Evolutionary conservation across 257 asterid species (phyloP), one percentile per base, ranked within the genome.

Genomic region (Solanum tarapatanum): DNA sequence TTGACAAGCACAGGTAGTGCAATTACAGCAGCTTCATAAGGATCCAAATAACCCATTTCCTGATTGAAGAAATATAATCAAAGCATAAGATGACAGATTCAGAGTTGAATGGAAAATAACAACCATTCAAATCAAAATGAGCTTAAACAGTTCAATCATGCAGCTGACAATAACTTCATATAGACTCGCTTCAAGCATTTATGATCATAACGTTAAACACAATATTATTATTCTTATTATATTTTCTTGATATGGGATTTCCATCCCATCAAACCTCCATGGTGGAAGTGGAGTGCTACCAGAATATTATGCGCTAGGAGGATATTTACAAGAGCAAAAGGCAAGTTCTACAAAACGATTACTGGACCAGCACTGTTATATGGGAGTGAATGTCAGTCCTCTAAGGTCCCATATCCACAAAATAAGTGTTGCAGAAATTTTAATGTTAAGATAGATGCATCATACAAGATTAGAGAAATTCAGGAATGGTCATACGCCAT

Each of bases 1-100:
- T 93, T 94, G 88, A 95, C 94, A 86, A 93, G 91, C 68, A 82
- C 89, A 76, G 99, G 97, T 90, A 96, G 90, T 77, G 97, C 93
- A 87, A 94, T 86, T 86, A 95, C 97, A 26, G 98, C 98, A 83
- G 90, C 95, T 93, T 95, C 98, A 79, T 95, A 96, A 82, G 99
- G 93, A 89, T 96, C 98, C 76, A 86, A 91, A 83, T 90, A 87
- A 86, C 86, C 93, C 87, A 89, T 45, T 89, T 87, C 97, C 96
- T 93, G 83, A 70, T 70, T 30, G 82, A 82, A 82, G 69, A 82
- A 82, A 79, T 8, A 26, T 79, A 79, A 79, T 26, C 26, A 48
- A 82, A 82, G 41, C 28, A 82, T 43, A 82, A 48, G 41, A 48
- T 4, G 43, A 30, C 28, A 82, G 69, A 82, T 48, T 30, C 62